Evolutionary conservation across 352 stramenopile species (phyloP), one percentile per base, ranked within the genome.

Genomic region (Globisporangium viniferum): DNA sequence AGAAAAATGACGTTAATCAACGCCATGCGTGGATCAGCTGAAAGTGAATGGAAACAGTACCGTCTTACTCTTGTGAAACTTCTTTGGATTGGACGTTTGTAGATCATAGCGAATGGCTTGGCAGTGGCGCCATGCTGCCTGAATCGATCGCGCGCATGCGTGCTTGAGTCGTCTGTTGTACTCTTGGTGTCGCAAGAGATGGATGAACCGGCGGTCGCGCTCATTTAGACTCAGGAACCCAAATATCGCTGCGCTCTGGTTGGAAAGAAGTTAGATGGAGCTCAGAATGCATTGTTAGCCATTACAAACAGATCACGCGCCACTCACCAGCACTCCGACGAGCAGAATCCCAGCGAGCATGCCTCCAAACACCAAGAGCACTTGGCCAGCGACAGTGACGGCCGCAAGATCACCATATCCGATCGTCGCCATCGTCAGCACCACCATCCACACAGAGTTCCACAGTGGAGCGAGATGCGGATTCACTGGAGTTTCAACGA

Each of bases 341-440:
- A 92, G 77, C 53, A 94, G 64, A 58, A 94, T 94, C 1, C 86
- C 86, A 24, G 75, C 64, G 29, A 88, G 60, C 84, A 94, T 94
- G 35, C 77, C 86, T 31, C 84, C 83, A 24, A 91, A 39, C 12
- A 90, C 78, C 2, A 92, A 66, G 10, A 92, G 39, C 9, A 88
- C 51, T 67, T 94, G 82, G 8, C 86, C 86, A 5, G 76, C 65
- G 14, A 79, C 70, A 22, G 86, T 92, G 55, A 82, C 68, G 10
- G 86, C 75, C 0, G 74, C 76, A 15, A 90, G 64, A 66, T 94
- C 86, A 8, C 86, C 86, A 67, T 94, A 94, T 9, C 86, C 86
- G 48, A 92, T 80, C 2, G 86, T 92, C 22, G 76, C 82, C 86
- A 94, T 92, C 20, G 82, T 92, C 54, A 94, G 72, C 35, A 84